Evolutionary conservation across 2,329 filamentous ascomycete genomes (phyloP), one percentile per base, ranked within the genome.

Genomic region (Zasmidium angulare): DNA sequence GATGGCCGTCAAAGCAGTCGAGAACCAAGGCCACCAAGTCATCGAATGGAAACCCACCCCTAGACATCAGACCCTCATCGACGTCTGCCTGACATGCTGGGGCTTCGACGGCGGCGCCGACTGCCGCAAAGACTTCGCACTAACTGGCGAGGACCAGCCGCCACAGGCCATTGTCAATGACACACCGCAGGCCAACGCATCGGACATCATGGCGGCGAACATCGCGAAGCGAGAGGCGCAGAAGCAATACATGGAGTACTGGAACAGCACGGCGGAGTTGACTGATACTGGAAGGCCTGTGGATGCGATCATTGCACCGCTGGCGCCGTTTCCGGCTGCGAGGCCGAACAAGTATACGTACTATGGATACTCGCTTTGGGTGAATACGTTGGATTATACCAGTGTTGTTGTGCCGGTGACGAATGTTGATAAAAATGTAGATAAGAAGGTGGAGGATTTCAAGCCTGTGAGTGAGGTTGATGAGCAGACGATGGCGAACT

Each of bases 221-320:
- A 71, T 86, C 1, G 71, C 74, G 17, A 84, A 84, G 59, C 77
- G 85, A 1, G 76, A 81, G 23, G 83, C 79, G 52, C 83, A 86
- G 65, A 82, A 82, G 59, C 72, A 77, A 19, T 88, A 88, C 63
- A 79, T 85, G 71, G 84, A 88, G 53, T 88, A 86, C 67, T 87
- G 84, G 85, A 86, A 86, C 61, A 79, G 76, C 14, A 86, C 83
- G 0, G 75, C 72, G 0, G 71, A 76, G 2, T 50, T 76, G n/a
- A 84, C 82, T 0, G 79, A 78, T 23, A 83, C 74, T 1, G 73
- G 73, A 2, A 59, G 69, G 48, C 71, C 73, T 17, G 82, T 87
- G 0, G 86, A 89, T 65, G 82, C 80, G 0, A 68, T 85, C 1
- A 79, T 85, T 17, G 75, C 77, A 60, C 80, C 82, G 0, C 66